Evolutionary conservation across 1,284 basidiomycete species (phyloP).

Genomic region (Cerioporus squamosus): DNA sequence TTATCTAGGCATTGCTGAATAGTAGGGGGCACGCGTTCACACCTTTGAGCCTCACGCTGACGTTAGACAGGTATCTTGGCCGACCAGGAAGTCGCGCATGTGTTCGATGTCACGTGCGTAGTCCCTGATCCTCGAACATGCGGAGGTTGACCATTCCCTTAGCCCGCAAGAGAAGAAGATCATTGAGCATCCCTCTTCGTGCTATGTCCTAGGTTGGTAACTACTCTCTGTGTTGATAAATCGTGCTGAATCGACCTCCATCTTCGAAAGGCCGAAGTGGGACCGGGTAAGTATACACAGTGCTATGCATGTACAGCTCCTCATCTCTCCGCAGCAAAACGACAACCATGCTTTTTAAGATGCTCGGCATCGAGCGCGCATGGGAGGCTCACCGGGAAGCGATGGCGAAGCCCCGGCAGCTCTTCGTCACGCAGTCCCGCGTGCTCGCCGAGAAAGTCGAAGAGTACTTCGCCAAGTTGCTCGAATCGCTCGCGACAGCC

Average conservation of each 20-base stretch:
- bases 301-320: neutral
- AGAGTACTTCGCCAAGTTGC: constrained; percentile 61
- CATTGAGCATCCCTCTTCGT: constrained; percentile 60
- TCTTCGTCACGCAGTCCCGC: constrained; percentile 73
- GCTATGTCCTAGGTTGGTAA: constrained; percentile 61
- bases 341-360: constrained; percentile 74
- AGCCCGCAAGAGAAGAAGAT: constrained; percentile 64
- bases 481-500: constrained; percentile 45
- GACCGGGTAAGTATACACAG: constrained; percentile 52
- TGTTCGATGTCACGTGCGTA: constrained; percentile 58
- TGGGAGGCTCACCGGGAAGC: constrained; percentile 40
- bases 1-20: constrained; percentile 48
- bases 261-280: constrained; percentile 28
- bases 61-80: constrained; percentile 42
- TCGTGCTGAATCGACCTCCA: too few species aligned
- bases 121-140: too few species aligned
- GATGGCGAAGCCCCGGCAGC: constrained; percentile 51
- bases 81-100: constrained; percentile 48
- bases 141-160: too few species aligned
- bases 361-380: constrained; percentile 62
- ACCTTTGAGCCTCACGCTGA: too few species aligned
- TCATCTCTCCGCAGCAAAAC: constrained; percentile 57
- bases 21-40: constrained; percentile 33
- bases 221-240: too few species aligned
- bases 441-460: constrained; percentile 66